Conservation (phyloP, 441 rosid genomes). For the Euphorbia schlechtendalii region DNA sequence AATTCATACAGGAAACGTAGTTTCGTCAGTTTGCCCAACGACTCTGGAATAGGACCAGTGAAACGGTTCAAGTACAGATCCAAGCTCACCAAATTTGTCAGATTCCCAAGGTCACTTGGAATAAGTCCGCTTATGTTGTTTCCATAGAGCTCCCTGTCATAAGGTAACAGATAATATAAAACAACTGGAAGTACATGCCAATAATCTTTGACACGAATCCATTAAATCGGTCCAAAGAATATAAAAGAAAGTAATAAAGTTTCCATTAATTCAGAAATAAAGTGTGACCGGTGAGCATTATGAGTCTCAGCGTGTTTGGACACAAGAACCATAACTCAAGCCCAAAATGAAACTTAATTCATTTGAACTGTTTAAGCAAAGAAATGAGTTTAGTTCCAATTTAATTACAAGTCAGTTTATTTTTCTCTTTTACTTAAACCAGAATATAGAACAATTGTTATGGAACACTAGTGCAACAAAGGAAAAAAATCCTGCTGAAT, state of each 20-base stretch:
- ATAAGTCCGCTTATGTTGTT: constrained; percentile 90
- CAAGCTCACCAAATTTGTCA: constrained; percentile 95
- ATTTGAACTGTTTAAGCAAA: neutral
- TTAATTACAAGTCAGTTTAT: too few relatives aligned
- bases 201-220: neutral
- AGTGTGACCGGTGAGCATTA: neutral
- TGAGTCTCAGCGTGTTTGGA: neutral
- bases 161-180: neutral
- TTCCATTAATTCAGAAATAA: neutral
- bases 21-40: constrained; percentile 75
- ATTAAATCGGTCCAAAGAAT: constrained; percentile 5
- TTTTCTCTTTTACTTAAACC: too few relatives aligned
- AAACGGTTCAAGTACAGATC: constrained; percentile 94
- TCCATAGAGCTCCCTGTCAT: constrained; percentile 78
- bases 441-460: too few relatives aligned
- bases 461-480: too few relatives aligned
- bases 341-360: constrained; percentile 6
- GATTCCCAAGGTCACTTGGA: constrained; percentile 87
- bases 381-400: neutral
- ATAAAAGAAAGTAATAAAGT: neutral
- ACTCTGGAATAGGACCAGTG: constrained; percentile 80
- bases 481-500: too few relatives aligned
- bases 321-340: neutral
- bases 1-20: constrained; percentile 84
- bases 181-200: neutral